Evolutionary conservation across 2,329 filamentous ascomycete genomes (phyloP).

Genomic region (Ophiostoma sp.): DNA sequence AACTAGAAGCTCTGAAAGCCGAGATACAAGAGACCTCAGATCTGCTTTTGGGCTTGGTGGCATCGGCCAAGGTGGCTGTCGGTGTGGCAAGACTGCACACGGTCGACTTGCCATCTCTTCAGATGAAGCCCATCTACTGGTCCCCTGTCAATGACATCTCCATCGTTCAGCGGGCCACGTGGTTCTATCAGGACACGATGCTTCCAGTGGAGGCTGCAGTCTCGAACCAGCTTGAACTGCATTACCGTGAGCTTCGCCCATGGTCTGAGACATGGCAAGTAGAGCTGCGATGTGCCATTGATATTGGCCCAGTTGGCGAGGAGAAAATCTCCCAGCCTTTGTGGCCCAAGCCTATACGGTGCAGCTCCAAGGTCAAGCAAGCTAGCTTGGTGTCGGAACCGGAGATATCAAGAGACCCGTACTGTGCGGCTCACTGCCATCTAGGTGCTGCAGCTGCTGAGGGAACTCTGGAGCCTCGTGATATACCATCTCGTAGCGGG

Average conservation of each 20-base stretch:
- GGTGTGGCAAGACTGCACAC: conserved; percentile 86
- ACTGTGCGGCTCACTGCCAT: conserved; percentile 56
- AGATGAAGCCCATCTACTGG: conserved; percentile 98
- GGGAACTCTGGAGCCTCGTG: conserved; percentile 40
- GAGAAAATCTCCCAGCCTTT: conserved; percentile 81
- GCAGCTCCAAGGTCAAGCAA: conserved; percentile 33
- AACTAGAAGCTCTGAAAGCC: not conserved
- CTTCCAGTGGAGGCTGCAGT: conserved; percentile 76
- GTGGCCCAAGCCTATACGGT: conserved; percentile 59
- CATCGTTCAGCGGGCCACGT: conserved; percentile 76
- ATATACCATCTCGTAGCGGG: not conserved
- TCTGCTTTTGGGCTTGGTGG: conserved; percentile 1
- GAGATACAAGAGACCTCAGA: conserved; percentile 6
- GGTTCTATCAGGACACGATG: conserved; percentile 98
- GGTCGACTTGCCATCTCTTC: conserved; percentile 72
- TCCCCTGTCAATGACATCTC: conserved; percentile 86
- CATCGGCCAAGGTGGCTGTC: conserved; percentile 62
- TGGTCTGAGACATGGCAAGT: conserved; percentile 93
- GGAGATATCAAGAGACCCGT: conserved; percentile 48
- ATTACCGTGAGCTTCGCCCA: conserved; percentile 77
- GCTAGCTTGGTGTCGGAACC: conserved; percentile 34
- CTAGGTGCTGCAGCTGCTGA: conserved; percentile 54
- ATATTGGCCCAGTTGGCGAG: conserved; percentile 83
- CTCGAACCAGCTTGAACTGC: conserved; percentile 87
- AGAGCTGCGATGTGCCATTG: conserved; percentile 81